A percentile compares a stretch with the other conserved stretches of the same genome.
Evolutionary conservation across 2,329 filamentous ascomycete species (phyloP).

Genomic region (Rhynchosporium graminicola): DNA sequence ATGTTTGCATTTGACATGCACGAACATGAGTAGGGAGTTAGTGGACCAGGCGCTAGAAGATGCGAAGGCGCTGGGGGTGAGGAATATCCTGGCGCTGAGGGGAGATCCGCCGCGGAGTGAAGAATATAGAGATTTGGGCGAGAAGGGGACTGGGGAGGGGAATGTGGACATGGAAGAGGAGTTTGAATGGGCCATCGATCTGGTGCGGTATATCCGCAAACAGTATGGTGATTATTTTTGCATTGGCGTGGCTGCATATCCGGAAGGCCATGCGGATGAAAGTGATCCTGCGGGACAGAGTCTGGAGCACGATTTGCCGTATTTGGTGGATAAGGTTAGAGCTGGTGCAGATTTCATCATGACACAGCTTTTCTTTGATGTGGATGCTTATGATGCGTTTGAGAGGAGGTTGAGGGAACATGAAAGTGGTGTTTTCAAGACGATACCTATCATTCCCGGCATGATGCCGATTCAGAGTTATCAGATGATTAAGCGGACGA

Average conservation of each 20-base stretch:
- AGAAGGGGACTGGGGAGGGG: conserved; percentile 42
- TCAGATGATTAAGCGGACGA: conserved; percentile 90
- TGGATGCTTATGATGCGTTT: conserved; percentile 77
- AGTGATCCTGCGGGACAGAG: conserved; percentile 72
- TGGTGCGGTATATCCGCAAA: conserved; percentile 85
- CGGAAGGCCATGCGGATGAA: conserved; percentile 92
- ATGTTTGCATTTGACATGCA: conserved; percentile 94
- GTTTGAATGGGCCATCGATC: conserved; percentile 85
- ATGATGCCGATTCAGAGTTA: conserved; percentile 98
- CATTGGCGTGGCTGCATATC: conserved; percentile 90
- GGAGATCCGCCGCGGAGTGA: conserved; percentile 88
- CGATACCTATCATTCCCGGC: conserved; percentile 87
- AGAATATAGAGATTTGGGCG: conserved; percentile 74
- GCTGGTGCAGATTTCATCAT: conserved; percentile 98
- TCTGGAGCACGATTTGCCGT: conserved; percentile 80
- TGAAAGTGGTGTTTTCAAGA: conserved; percentile 80
- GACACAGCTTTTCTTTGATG: conserved; percentile 96
- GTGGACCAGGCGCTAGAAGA: conserved; percentile 89
- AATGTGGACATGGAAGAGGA: conserved; percentile 53
- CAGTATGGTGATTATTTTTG: conserved; percentile 94
- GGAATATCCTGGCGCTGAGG: conserved; percentile 89
- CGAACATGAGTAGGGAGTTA: conserved; percentile 87
- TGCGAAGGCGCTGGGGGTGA: conserved; percentile 84
- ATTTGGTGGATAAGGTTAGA: conserved; percentile 83
- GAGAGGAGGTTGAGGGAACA: conserved; percentile 77